Evolutionary conservation across 345 rosid genomes (phyloP).

Genomic region (Draba incana): DNA sequence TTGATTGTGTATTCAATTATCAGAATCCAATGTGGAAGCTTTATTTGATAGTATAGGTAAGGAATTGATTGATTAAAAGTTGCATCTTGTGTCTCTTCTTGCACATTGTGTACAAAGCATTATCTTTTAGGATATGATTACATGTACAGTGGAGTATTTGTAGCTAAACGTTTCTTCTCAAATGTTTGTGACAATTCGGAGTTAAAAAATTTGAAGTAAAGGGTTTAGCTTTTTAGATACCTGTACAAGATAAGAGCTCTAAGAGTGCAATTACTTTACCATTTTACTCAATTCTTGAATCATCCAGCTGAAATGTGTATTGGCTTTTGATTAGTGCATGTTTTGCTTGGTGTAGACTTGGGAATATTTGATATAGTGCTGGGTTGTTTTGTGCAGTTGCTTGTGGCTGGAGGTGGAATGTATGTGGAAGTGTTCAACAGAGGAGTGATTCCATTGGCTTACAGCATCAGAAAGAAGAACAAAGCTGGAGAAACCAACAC

Average conservation of each 20-base stretch:
- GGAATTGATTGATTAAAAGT: background rate
- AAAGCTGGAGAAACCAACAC: slow-evolving; percentile 83
- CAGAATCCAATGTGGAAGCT: slow-evolving; percentile 12
- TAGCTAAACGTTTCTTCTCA: no score
- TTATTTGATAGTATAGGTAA: slow-evolving; percentile 8
- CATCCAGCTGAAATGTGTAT: background rate
- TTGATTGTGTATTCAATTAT: background rate
- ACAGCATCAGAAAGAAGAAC: slow-evolving; percentile 85
- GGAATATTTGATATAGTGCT: background rate
- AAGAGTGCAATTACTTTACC: background rate
- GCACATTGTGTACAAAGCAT: slow-evolving; percentile 5
- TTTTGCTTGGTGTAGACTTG: no score
- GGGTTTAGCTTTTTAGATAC: no score
- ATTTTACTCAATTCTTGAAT: no score
- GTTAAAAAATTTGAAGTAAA: no score
- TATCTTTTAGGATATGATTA: background rate
- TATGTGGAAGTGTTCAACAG: slow-evolving; percentile 93
- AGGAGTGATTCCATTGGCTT: slow-evolving; percentile 91
- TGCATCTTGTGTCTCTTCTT: slow-evolving; percentile 12
- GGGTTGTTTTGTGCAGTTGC: slow-evolving; percentile 55
- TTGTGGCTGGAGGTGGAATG: slow-evolving; percentile 99
- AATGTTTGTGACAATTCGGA: no score
- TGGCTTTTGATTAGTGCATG: no score
- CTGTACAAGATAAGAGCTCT: slow-evolving; percentile 15
- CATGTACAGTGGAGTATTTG: no score